Base-by-base conservation (phyloP, 768 basidiomycete genomes). In the Tephrocybe sp. region DNA sequence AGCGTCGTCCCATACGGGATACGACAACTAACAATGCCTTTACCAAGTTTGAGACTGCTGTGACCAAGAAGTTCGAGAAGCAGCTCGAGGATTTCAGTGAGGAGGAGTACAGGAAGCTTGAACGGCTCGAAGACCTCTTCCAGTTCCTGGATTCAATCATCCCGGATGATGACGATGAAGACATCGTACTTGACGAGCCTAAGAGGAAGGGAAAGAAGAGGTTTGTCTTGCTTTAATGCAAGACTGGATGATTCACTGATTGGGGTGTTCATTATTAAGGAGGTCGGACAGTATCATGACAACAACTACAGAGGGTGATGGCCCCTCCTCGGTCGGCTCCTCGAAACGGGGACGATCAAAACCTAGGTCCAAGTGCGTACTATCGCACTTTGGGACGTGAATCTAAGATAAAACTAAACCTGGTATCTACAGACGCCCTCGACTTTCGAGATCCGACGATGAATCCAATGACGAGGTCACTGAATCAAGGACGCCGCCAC, bases 41-140 rank as follows among this genome's bases (percentile, higher is more conserved):
- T 42, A 69, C 66, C 19, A 84, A 83, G 53, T 94, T 96, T 60
- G 83, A 89, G 26, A 63, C 74, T 0, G 52, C 71, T 4, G 71
- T 97, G 35, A 65, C 69, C 41, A 93, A 91, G 73, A 84, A 82
- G 59, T 92, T 84, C 54, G 80, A 82, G 30, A 75, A 80, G 46
- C 83, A 87, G 57, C 69, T 93, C 11, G 82, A 84, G 52, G 78
- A 77, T 51, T 86, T 91, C 63, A 82, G 76, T 51, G 87, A 89
- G 59, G 85, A 80, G 31, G 86, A 90, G 35, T 84, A 80, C 51
- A 70, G 85, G 51, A 73, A 85, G 47, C 71, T 90, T 3, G 79
- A 83, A 44, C 70, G 80, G 24, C 75, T 89, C 22, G 76, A 80
- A 32, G 76, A 80, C 0, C 59, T 88, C 22, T 91, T 91, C 60